Evolutionary conservation across 345 rosid genomes (phyloP), one percentile per base, ranked within the genome.

Genomic region (Lepidium africanum): DNA sequence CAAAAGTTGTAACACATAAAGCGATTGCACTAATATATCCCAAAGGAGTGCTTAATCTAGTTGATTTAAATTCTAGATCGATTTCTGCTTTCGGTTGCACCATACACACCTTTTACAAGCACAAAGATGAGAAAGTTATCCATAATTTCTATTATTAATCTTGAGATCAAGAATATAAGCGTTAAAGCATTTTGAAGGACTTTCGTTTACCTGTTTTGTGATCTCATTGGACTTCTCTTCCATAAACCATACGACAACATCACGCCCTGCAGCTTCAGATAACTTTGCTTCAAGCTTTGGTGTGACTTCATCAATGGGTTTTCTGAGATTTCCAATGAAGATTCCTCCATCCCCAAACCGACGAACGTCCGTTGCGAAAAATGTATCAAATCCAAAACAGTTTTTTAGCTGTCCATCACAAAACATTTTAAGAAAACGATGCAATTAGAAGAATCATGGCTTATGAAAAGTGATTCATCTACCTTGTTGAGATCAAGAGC

Each of bases 401-500:
- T 83, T 84, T 78, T 76, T 92, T 59, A 90, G 82, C 98, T 92
- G 87, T 61, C 68, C 55, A 51, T n/a, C 71, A 78, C 78, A 65
- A 49, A 59, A 45, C 59, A 16, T 0, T 38, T 43, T 62, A 30
- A 67, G 10, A 30, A 46, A 54, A 57, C 27, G 8, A 67, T 7
- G 7, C 63, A 64, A 25, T 35, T 3, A 47, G 53, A 78, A 43
- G 32, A 35, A 23, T 7, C 64, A 60, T 80, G 3, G 1, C 16
- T 3, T 41, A 30, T 40, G 30, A 16, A 5, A 58, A 12, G 43
- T 51, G 52, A 14, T n/a, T 21, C 0, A 19, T 9, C 14, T 53
- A 92, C 98, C 95, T 85, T 86, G 71, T 88, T 92, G 67, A 92
- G 96, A 79, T 92, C 96, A 80, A 92, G 96, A 63, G 98, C 96